Conservation (phyloP, 805 yeast species). For the Yamadazyma insecticola region DNA sequence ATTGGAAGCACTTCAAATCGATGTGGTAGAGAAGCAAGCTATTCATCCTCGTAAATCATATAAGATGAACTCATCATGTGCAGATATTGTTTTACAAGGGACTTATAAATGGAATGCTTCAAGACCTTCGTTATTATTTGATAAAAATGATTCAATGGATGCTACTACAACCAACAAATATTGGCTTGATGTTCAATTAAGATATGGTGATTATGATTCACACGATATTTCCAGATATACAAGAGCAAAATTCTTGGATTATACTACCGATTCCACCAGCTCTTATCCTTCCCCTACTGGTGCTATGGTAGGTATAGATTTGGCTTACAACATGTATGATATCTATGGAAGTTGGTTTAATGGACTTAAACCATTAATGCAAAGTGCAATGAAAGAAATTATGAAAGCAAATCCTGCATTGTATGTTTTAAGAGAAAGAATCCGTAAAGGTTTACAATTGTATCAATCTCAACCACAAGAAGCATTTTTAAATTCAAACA, state of each 20-base stretch:
- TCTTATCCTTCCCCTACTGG: constrained; percentile 94
- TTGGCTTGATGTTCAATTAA: constrained; percentile 92
- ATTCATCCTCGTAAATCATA: constrained; percentile 97
- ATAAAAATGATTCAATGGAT: constrained; percentile 59
- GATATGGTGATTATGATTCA: constrained; percentile 97
- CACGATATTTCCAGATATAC: constrained; percentile 95
- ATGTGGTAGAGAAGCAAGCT: constrained; percentile 81
- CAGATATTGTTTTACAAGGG: constrained; percentile 78
- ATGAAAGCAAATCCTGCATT: constrained; percentile 95
- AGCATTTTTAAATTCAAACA: constrained; percentile 81
- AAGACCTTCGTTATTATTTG: constrained; percentile 74
- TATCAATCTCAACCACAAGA: constrained; percentile 93
- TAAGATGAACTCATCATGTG: constrained; percentile 93
- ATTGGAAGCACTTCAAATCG: constrained; percentile 76
- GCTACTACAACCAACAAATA: constrained; percentile 62
- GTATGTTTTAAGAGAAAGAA: constrained; percentile 86
- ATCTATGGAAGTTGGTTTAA: constrained; percentile 98
- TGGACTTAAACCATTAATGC: constrained; percentile 84
- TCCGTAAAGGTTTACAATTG: constrained; percentile 88
- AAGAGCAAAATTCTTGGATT: constrained; percentile 87
- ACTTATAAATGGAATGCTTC: constrained; percentile 79
- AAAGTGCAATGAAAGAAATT: constrained; percentile 86
- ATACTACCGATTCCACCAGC: constrained; percentile 81
- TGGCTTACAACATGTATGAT: constrained; percentile 94
- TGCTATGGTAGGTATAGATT: constrained; percentile 80